Base-by-base conservation (phyloP, 192 early-diverging fungal species). In the Umbelopsis isabellina region DNA sequence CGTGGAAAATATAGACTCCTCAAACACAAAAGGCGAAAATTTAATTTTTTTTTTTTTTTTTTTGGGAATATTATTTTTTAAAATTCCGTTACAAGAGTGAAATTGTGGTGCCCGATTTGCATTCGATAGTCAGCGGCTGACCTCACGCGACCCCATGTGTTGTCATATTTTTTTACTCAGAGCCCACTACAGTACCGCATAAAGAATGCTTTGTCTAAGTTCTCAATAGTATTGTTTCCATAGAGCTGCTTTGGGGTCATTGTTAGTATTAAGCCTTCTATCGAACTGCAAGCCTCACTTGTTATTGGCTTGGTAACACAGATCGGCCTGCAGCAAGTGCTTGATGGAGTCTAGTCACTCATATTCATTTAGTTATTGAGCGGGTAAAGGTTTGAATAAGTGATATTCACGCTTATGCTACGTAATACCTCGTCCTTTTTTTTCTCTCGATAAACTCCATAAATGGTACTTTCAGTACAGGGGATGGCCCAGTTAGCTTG, bases 71-170 rank as follows among this genome's bases (percentile, higher is more conserved):
- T 30, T 30, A 30, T 41, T 41, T 41, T 41, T 41, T 41, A 41
- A 37, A 61, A 61, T 30, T 61, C 55, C 55, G 55, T 5, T 5
- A 41, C 6, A 41, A 41, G 13, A 25, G 25, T 35, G 23, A 30
- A 61, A 61, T 52, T 22, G 22, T 25, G 25, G 7, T 25, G 21
- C 55, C 55, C 55, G 55, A 61, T 61, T 61, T 61, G 55, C 27
- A 30, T 2, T 30, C 16, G 13, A 13, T 15, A 3, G 12, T n/a
- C 25, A 1, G 55, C 30, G 6, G 55, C 52, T 61, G 55, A 27
- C 12, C 13, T 33, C 55, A 61, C 55, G 55, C 55, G 55, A 61
- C 55, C 27, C 5, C 55, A 61, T 61, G 55, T 61, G 55, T 10
- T 41, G 27, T 30, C 10, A 37, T 7, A 37, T 0, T 1, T 41